Conservation (phyloP, 108 stramenopile genomes). For the Discostella stelligeroides region DNA sequence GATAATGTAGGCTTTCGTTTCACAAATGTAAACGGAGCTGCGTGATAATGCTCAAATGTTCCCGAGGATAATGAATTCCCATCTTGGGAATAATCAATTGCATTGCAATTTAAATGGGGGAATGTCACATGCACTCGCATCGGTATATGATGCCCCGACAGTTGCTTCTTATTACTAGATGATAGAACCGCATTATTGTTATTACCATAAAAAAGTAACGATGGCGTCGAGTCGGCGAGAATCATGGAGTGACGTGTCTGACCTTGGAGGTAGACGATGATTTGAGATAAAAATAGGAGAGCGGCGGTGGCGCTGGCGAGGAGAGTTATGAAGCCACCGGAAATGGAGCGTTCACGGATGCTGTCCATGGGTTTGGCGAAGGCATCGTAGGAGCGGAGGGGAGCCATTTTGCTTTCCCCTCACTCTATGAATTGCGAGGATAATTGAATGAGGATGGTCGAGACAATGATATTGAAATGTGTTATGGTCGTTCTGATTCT, state of each 20-base stretch:
- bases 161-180: no score
- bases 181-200: no score
- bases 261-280: conserved; percentile 61
- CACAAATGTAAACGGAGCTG: conserved; percentile 31
- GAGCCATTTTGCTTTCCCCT: no score
- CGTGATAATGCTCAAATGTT: conserved; percentile 44
- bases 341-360: conserved; percentile 59
- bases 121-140: conserved; percentile 73
- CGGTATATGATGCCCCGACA: conserved; percentile 39
- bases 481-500: no score
- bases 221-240: conserved; percentile 59
- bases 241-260: conserved; percentile 68
- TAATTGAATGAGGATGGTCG: no score
- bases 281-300: conserved; percentile 69
- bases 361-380: conserved; percentile 79
- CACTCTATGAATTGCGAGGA: no score
- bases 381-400: conserved; percentile 54
- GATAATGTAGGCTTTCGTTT: conserved; percentile 25
- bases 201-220: conserved; percentile 41
- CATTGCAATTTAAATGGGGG: conserved; percentile 64
- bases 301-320: conserved; percentile 59
- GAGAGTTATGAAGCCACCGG: conserved; percentile 78
- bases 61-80: conserved; percentile 34
- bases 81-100: conserved; percentile 70
- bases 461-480: no score